Evolutionary conservation across 1,284 basidiomycete genomes (phyloP).

Genomic region (Takashimella tepidaria): DNA sequence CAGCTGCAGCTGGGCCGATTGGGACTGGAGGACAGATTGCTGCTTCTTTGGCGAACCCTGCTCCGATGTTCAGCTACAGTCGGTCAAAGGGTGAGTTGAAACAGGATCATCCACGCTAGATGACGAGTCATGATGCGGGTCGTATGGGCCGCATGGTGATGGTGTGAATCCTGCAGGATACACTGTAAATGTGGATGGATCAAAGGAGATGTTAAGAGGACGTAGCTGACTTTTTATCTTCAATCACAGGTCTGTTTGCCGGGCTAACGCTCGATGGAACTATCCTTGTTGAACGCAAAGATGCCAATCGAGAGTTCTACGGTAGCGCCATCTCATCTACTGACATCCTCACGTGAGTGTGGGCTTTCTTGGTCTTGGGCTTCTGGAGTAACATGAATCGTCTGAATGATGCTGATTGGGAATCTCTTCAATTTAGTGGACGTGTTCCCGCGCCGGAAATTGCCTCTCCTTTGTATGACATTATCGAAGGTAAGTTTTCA

Average conservation of each 20-base stretch:
- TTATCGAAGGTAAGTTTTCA: conserved; percentile 70
- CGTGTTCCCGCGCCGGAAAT: conserved; percentile 95
- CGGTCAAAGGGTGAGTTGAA: conserved; percentile 71
- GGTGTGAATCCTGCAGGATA: too few species aligned
- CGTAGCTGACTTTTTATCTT: conserved; percentile 7
- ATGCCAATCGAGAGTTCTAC: conserved; percentile 92
- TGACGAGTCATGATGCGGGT: too few species aligned
- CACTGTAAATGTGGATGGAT: neutral
- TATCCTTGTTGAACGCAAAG: conserved; percentile 87
- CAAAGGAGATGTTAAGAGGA: neutral
- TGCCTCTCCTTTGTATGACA: conserved; percentile 86
- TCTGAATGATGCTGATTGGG: neutral
- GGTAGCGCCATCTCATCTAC: conserved; percentile 82
- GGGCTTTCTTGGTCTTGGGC: too few species aligned
- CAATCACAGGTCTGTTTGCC: conserved; percentile 77
- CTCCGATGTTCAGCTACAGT: conserved; percentile 96
- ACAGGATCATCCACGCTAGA: too few species aligned
- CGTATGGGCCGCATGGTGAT: too few species aligned
- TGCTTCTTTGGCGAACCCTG: conserved; percentile 79
- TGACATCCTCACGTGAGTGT: conserved; percentile 64
- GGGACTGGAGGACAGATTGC: conserved; percentile 91
- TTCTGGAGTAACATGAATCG: too few species aligned
- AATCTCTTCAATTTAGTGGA: conserved; percentile 51
- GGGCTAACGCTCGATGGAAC: conserved; percentile 94
- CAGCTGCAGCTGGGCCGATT: conserved; percentile 82